A percentile compares a stretch with the other conserved stretches of the same genome.
phyloP scores from a whole-genome alignment of 106 monocot species.

The Alisma plantagoaquatica region DNA sequence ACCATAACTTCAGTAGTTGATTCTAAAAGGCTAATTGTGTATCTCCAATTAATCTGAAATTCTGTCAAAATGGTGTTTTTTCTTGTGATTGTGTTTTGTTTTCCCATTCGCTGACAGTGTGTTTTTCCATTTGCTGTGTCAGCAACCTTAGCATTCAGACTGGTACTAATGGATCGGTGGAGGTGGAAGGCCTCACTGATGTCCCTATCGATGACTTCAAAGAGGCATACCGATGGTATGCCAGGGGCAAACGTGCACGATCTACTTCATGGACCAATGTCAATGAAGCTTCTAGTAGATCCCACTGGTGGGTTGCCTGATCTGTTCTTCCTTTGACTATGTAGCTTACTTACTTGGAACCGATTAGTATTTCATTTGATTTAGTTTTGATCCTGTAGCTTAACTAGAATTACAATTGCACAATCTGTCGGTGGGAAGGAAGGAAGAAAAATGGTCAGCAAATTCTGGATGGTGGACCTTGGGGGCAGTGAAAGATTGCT shows the following conservation, averaged over 20 bases:
- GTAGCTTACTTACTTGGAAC: conserved; percentile 2
- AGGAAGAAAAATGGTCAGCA: conserved; percentile 20
- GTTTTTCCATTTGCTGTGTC: background rate
- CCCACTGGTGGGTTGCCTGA: conserved; percentile 60
- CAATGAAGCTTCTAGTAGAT: conserved; percentile 82
- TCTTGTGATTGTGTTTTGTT: background rate
- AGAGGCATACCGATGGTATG: conserved; percentile 45
- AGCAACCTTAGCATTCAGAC: conserved; percentile 44
- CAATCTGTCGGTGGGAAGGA: conserved; percentile 3
- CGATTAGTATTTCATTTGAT: conserved; percentile 44
- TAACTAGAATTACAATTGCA: conserved; percentile 69
- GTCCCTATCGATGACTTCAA: conserved; percentile 29
- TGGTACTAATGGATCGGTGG: conserved; percentile 33
- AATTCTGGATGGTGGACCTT: conserved; percentile 83
- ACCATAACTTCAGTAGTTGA: conserved; percentile 1
- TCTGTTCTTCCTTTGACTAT: conserved; percentile 1
- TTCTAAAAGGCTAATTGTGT: conserved; percentile 24
- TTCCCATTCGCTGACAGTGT: too few species aligned
- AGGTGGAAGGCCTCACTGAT: conserved; percentile 62
- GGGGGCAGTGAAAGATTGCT: conserved; percentile 81
- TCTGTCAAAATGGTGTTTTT: background rate
- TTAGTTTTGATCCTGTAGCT: conserved; percentile 63
- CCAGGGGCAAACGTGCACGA: conserved; percentile 41
- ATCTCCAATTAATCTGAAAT: background rate
- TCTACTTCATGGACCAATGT: conserved; percentile 80